Percentiles rank a stretch among this genome's conserved stretches.
Evolutionary conservation across 352 stramenopile genomes (phyloP).

Genomic region (Pilasporangium apinafurcum): DNA sequence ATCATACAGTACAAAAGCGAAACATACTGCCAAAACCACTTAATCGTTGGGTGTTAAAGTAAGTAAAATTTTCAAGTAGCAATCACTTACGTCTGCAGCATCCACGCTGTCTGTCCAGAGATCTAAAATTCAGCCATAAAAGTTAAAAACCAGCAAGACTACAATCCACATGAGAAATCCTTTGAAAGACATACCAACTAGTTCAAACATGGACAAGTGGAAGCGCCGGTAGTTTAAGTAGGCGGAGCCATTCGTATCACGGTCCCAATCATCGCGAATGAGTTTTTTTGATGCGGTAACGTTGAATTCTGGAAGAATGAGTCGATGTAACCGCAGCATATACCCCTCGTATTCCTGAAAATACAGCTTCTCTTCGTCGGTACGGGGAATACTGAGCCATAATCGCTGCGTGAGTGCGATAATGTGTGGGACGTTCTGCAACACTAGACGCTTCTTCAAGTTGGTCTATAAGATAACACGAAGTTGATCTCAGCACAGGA

Average conservation of each 20-base stretch:
- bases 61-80: background rate
- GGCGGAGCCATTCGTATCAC: slow-evolving; percentile 42
- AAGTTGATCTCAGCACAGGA: background rate
- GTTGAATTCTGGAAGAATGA: slow-evolving; percentile 75
- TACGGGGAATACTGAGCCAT: slow-evolving; percentile 42
- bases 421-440: slow-evolving; percentile 58
- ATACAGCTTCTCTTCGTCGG: slow-evolving; percentile 17
- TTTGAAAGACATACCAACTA: slow-evolving; percentile 44
- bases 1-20: slow-evolving; percentile 74
- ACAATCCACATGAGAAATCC: background rate
- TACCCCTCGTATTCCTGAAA: slow-evolving; percentile 60
- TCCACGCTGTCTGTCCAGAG: slow-evolving; percentile 66
- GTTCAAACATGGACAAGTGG: slow-evolving; percentile 80
- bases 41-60: background rate
- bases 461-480: slow-evolving; percentile 33
- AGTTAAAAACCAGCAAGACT: background rate
- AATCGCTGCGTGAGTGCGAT: slow-evolving; percentile 66
- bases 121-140: slow-evolving; percentile 13
- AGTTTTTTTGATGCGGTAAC: slow-evolving; percentile 48
- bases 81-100: slow-evolving; percentile 47
- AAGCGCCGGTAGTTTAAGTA: slow-evolving; percentile 65
- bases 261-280: slow-evolving; percentile 64
- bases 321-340: slow-evolving; percentile 68
- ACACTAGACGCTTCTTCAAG: slow-evolving; percentile 45
- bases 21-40: slow-evolving; percentile 39